Evolutionary conservation across 192 early-diverging fungal genomes (phyloP).

Genomic region (Rhizophagus clarus): DNA sequence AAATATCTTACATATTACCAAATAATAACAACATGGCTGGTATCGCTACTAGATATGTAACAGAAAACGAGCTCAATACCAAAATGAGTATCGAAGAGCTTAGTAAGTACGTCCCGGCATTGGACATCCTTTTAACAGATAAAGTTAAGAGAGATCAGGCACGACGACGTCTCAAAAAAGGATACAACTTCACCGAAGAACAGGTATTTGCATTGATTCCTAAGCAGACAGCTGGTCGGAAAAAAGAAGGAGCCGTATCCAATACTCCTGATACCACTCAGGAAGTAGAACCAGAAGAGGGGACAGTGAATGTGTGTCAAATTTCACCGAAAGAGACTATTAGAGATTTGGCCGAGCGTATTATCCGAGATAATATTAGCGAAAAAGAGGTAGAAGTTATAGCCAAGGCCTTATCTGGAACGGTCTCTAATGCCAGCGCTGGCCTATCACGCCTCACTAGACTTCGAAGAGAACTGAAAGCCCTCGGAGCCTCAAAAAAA

Average conservation of each 20-base stretch:
- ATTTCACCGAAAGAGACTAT: neutral
- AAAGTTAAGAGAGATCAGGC: constrained; percentile 20
- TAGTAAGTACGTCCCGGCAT: too few relatives aligned
- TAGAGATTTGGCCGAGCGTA: neutral
- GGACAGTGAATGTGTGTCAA: neutral
- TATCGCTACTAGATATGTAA: too few relatives aligned
- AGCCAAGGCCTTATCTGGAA: neutral
- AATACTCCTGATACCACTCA: too few relatives aligned
- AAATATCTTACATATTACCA: too few relatives aligned
- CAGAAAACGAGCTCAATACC: too few relatives aligned
- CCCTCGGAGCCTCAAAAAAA: neutral
- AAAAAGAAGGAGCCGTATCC: neutral
- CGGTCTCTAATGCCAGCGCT: constrained; percentile 6
- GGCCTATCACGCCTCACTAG: neutral
- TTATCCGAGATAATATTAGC: constrained; percentile 1
- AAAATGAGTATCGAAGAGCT: too few relatives aligned
- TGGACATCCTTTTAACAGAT: neutral
- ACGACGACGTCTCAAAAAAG: constrained; percentile 3
- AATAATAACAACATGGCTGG: too few relatives aligned
- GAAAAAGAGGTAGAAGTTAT: neutral
- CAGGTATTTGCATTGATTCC: constrained; percentile 26
- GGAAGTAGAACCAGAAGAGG: neutral
- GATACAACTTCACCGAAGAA: constrained; percentile 17
- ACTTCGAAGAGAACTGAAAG: constrained; percentile 4
- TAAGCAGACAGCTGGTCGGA: neutral